Conservation (phyloP, 192 early-diverging fungal genomes). For the Coemansia asiatica region DNA sequence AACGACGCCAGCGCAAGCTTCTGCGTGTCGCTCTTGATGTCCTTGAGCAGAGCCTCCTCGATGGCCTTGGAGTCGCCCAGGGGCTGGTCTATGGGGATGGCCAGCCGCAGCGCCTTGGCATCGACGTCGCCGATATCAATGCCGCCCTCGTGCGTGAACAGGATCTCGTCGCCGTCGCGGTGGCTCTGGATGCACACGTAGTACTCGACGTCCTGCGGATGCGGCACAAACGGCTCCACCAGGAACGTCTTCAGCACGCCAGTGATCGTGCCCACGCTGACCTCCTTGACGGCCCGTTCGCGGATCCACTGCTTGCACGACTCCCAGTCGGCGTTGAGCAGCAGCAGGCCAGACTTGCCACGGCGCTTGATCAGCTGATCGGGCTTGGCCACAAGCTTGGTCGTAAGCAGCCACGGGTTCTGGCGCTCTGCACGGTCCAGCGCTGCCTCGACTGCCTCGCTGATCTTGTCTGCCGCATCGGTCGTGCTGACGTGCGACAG, state of each 20-base stretch:
- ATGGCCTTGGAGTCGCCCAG: constrained; percentile 73
- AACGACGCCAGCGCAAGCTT: constrained; percentile 85
- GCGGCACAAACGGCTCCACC: constrained; percentile 92
- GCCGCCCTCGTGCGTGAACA: constrained; percentile 98
- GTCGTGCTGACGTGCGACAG: constrained; percentile 60
- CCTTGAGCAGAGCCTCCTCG: constrained; percentile 65
- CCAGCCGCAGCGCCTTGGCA: constrained; percentile 87
- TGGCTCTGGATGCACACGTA: constrained; percentile 96
- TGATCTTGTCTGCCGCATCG: constrained; percentile 58
- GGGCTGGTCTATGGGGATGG: constrained; percentile 75
- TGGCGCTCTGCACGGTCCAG: constrained; percentile 68
- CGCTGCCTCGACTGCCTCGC: constrained; percentile 64
- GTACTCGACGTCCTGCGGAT: constrained; percentile 90
- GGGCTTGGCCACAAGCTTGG: constrained; percentile 93
- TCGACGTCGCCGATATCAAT: constrained; percentile 99
- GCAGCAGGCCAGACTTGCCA: constrained; percentile 92
- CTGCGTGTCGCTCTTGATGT: constrained; percentile 62
- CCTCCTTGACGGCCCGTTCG: constrained; percentile 82
- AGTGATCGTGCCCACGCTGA: constrained; percentile 77
- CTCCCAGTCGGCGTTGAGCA: constrained; percentile 89
- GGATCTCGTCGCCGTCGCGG: constrained; percentile 93
- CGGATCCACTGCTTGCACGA: constrained; percentile 87
- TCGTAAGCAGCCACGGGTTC: constrained; percentile 79
- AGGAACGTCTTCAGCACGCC: constrained; percentile 93
- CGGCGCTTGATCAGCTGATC: constrained; percentile 98